Percentiles rank a stretch among this genome's conserved stretches.
phyloP scores from a whole-genome alignment of 768 basidiomycete genomes.

The Kockovaella imperatae region DNA sequence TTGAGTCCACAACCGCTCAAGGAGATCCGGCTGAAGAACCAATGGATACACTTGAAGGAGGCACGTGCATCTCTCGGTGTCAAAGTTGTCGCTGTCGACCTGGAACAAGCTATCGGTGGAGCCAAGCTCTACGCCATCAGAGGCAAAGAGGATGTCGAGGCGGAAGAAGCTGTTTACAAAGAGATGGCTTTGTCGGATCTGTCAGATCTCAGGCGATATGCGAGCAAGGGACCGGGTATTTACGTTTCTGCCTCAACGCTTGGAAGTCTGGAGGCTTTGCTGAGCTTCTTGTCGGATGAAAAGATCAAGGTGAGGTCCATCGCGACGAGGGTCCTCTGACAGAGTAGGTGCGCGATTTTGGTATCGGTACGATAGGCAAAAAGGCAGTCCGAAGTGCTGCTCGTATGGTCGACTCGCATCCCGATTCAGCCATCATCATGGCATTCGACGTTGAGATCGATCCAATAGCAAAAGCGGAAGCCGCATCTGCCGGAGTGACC shows the following conservation, averaged over 20 bases:
- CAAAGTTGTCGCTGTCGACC: constrained; percentile 86
- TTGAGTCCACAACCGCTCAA: constrained; percentile 93
- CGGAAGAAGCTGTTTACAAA: too few relatives aligned
- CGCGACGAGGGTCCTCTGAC: too few relatives aligned
- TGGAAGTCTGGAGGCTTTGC: constrained; percentile 88
- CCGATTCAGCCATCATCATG: constrained; percentile 87
- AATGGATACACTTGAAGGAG: constrained; percentile 74
- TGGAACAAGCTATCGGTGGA: constrained; percentile 97
- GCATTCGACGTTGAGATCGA: constrained; percentile 95
- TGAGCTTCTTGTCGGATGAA: constrained; percentile 88
- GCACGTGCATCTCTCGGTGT: constrained; percentile 95
- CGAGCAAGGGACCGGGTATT: constrained; percentile 76
- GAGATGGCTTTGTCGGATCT: constrained; percentile 97
- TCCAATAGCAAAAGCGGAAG: constrained; percentile 81
- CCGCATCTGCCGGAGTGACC: constrained; percentile 87
- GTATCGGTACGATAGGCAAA: constrained; percentile 94
- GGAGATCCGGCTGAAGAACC: constrained; percentile 79
- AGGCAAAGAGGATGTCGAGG: constrained; percentile 94
- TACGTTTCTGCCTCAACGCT: constrained; percentile 96
- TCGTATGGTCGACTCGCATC: constrained; percentile 91
- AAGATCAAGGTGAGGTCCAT: constrained; percentile 96
- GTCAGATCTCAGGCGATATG: constrained; percentile 73
- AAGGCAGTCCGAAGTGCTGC: constrained; percentile 86
- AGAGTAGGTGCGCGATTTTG: too few relatives aligned
- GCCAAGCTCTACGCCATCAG: constrained; percentile 86